These are phyloP conservation scores for Lophium mytilinum DNA, from an alignment of 495 filamentous ascomycete genomes.

Conservation along the genomic window DNA sequence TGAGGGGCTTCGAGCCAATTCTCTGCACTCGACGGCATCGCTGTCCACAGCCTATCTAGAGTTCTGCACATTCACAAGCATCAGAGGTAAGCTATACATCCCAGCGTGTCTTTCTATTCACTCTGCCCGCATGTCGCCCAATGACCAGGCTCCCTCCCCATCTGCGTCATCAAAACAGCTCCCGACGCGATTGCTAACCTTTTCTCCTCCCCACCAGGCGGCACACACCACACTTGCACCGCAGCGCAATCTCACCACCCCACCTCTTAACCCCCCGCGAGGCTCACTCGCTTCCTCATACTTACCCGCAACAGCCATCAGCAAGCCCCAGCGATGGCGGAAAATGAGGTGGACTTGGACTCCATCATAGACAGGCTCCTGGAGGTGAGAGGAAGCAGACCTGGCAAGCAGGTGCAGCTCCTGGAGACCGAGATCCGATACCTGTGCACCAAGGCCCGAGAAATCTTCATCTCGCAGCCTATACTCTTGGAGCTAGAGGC, in stretches of 20 bases:
- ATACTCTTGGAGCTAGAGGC: slow-evolving; percentile 96
- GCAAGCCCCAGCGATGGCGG: slow-evolving; percentile 64
- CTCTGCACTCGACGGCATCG: slow-evolving; percentile 11
- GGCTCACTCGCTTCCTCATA: slow-evolving; percentile 9
- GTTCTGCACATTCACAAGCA: background rate
- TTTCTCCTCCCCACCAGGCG: background rate
- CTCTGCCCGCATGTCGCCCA: background rate
- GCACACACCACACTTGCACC: slow-evolving; percentile 3
- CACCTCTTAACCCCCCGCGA: slow-evolving; percentile 14
- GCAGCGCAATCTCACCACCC: background rate
- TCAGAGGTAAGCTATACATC: slow-evolving; percentile 5
- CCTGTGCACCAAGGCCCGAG: slow-evolving; percentile 96
- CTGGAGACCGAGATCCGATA: slow-evolving; percentile 94
- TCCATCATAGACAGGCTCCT: slow-evolving; percentile 97
- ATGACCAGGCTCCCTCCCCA: background rate
- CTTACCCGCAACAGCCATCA: slow-evolving; percentile 6
- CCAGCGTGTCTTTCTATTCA: background rate
- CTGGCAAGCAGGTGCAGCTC: slow-evolving; percentile 96
- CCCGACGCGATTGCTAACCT: background rate
- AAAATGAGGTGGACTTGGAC: slow-evolving; percentile 96
- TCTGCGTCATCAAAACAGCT: background rate
- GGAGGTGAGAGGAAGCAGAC: slow-evolving; percentile 94
- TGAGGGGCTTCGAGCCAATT: slow-evolving; percentile 27
- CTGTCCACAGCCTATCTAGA: slow-evolving; percentile 1
- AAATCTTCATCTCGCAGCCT: slow-evolving; percentile 99